A percentile compares a stretch with the other conserved stretches of the same genome.
phyloP scores from a whole-genome alignment of 148 eudicot species.

The Persicaria maculosa region DNA sequence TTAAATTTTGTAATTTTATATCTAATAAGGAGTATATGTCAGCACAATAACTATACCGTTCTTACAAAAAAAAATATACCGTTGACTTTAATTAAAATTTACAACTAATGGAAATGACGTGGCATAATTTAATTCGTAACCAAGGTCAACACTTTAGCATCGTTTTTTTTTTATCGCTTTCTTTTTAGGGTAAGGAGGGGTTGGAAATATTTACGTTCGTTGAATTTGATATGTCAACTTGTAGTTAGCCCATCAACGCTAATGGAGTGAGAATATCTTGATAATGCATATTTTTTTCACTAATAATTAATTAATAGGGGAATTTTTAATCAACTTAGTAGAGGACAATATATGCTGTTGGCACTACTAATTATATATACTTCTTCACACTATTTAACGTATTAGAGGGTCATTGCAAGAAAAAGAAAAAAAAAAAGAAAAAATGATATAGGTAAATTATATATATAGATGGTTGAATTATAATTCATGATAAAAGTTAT shows the following conservation, averaged over 20 bases:
- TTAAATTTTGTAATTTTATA: no score
- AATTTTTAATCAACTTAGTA: slow-evolving; percentile 5
- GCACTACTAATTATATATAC: slow-evolving; percentile 27
- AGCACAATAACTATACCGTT: background rate
- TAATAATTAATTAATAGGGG: background rate
- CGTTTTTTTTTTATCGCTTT: slow-evolving; percentile 11
- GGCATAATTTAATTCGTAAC: background rate
- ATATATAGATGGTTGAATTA: background rate
- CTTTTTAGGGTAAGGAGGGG: slow-evolving; percentile 11
- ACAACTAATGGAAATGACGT: background rate
- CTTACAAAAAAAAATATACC: background rate
- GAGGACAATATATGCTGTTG: slow-evolving; percentile 28
- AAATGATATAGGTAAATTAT: background rate
- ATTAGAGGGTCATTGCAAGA: background rate
- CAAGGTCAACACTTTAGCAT: slow-evolving; percentile 10
- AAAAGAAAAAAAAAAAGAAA: no score
- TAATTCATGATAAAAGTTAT: background rate
- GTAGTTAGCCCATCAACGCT: slow-evolving; percentile 14
- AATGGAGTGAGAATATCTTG: slow-evolving; percentile 4
- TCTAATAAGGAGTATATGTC: no score
- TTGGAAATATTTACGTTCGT: slow-evolving; percentile 15
- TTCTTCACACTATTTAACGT: slow-evolving; percentile 2
- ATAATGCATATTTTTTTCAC: background rate
- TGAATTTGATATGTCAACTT: slow-evolving; percentile 49
- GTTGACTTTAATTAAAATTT: background rate